These are phyloP conservation scores for Phytophthora macrochlamydospora DNA, from an alignment of 352 stramenopile genomes.

Conservation along the genomic window DNA sequence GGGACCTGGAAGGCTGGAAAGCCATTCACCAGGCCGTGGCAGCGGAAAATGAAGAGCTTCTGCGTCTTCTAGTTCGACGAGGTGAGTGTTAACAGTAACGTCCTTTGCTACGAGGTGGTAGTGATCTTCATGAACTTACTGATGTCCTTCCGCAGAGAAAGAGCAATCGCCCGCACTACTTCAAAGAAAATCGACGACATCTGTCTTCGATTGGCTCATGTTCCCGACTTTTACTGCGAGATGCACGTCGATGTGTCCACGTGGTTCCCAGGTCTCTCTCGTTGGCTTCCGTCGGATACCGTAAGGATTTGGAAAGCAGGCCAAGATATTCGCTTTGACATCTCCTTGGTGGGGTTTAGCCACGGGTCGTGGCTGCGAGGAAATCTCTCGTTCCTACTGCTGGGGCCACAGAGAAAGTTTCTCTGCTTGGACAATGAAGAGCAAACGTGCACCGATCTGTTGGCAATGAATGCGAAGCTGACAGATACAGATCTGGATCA, in stretches of 20 bases:
- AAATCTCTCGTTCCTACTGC: slow-evolving; percentile 64
- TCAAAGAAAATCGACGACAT: slow-evolving; percentile 54
- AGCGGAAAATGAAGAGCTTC: slow-evolving; percentile 62
- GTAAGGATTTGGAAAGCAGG: slow-evolving; percentile 80
- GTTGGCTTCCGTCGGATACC: slow-evolving; percentile 72
- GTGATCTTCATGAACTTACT: slow-evolving; percentile 1
- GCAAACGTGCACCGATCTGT: slow-evolving; percentile 50
- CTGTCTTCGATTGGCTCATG: slow-evolving; percentile 42
- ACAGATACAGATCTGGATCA: slow-evolving; percentile 45
- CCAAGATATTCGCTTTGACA: slow-evolving; percentile 63
- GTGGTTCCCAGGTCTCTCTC: slow-evolving; percentile 73
- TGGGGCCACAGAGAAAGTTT: slow-evolving; percentile 48
- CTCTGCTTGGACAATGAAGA: slow-evolving; percentile 63
- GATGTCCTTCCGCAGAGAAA: slow-evolving; percentile 46
- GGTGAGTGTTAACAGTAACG: slow-evolving; percentile 14
- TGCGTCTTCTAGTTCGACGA: slow-evolving; percentile 56
- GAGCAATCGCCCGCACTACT: slow-evolving; percentile 57
- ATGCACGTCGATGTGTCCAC: slow-evolving; percentile 71
- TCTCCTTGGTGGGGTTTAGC: slow-evolving; percentile 71
- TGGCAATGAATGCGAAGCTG: slow-evolving; percentile 33
- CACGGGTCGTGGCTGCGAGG: slow-evolving; percentile 67
- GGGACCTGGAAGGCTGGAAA: slow-evolving; percentile 67
- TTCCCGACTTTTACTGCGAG: slow-evolving; percentile 73
- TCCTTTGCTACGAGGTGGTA: background rate
- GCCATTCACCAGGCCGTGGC: slow-evolving; percentile 67